Base-by-base conservation (phyloP, 148 eudicot genomes). In the Vaccinium macrocarpon region DNA sequence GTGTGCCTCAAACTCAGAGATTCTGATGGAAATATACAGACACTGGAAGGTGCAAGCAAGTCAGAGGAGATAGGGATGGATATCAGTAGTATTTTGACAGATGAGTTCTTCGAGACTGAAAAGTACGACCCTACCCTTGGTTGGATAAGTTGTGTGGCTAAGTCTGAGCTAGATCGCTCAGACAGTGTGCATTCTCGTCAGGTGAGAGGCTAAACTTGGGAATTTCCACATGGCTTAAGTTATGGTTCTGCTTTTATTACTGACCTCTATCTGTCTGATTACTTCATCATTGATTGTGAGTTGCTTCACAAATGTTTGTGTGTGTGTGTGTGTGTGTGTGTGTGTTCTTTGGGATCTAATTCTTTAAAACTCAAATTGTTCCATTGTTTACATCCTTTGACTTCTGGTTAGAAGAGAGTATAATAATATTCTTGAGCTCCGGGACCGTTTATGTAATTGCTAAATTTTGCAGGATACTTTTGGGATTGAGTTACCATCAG, bases 31-130 rank as follows among this genome's bases (percentile, higher is more conserved):
- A 85, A 88, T 25, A 80, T 49, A 86, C 84, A 82, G 35, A 78
- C 87, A 80, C 53, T 77, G 46, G 85, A 84, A 72, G 89, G 88
- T 85, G 85, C 78, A 42, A 64, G 76, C 66, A 82, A 86, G 76
- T 35, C 79, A 76, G 89, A 82, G 56, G 90, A 91, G 62, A 82
- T 76, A 50, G 83, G 86, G 55, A 38, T 4, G 74, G 86, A 90
- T 80, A 88, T 78, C 56, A 89, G 59, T 82, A 85, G 86, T 81
- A n/a, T 88, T 23, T 90, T 88, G 81, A 90, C 89, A 49, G 93
- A 93, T 48, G 96, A 93, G 76, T 88, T 89, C 80, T 91, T 96
- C 87, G 99, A 96, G 89, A 89, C 88, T 81, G 91, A 94, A 82
- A 94, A 86, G 62, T 90, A 85, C 77, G 78, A 87, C 53, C 87